Conservation (phyloP, 2,329 filamentous ascomycete genomes). For the Pseudogymnoascus sp. region DNA sequence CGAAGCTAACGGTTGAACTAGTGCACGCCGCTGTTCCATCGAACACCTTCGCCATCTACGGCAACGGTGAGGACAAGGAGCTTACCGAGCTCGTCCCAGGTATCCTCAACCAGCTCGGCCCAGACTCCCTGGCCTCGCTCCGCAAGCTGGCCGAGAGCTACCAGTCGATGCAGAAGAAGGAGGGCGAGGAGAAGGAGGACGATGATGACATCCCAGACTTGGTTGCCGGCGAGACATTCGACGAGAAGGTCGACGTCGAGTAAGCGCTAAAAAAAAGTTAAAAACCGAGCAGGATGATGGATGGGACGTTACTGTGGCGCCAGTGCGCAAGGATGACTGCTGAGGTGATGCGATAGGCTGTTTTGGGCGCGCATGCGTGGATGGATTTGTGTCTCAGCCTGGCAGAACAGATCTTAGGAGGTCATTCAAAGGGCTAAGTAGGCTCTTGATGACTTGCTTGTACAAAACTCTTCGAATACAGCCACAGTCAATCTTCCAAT, state of each 20-base stretch:
- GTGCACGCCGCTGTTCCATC: constrained; percentile 94
- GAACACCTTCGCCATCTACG: constrained; percentile 99
- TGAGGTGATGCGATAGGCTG: constrained; percentile 7
- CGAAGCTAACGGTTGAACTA: constrained; percentile 31
- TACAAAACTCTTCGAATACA: constrained; percentile 10
- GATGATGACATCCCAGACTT: constrained; percentile 96
- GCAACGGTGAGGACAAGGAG: constrained; percentile 98
- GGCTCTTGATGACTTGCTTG: constrained; percentile 7
- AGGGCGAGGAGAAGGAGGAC: constrained; percentile 67
- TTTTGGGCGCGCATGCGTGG: constrained; percentile 6
- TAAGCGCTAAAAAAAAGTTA: constrained; percentile 18
- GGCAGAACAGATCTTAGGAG: constrained; percentile 5
- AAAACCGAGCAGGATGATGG: not conserved
- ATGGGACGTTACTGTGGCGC: not conserved
- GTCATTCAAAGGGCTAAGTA: constrained; percentile 7
- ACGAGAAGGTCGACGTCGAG: constrained; percentile 75
- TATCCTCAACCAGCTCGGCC: constrained; percentile 98
- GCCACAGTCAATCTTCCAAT: constrained; percentile 10
- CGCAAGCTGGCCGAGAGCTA: constrained; percentile 99
- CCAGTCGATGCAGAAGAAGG: constrained; percentile 96
- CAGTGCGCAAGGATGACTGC: not conserved
- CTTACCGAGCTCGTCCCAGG: constrained; percentile 98
- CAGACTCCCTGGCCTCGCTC: constrained; percentile 93
- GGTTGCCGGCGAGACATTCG: constrained; percentile 95
- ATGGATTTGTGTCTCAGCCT: constrained; percentile 8